phyloP scores from a whole-genome alignment of 805 yeast species.

The Candida caryicola region DNA sequence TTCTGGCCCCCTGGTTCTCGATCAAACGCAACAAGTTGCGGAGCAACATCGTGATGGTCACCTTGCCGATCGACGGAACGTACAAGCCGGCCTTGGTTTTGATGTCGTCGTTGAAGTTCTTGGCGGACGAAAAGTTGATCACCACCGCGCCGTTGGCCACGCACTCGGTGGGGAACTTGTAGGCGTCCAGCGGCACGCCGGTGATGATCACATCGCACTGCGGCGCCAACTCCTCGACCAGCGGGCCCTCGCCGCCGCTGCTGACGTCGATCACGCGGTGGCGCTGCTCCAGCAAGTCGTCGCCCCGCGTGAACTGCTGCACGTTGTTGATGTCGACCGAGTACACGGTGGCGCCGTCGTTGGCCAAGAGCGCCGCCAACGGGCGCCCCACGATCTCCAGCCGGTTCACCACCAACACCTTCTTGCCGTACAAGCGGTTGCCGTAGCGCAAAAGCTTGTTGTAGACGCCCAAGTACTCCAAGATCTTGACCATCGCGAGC shows the following conservation, averaged over 20 bases:
- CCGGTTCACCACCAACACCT: conserved; percentile 84
- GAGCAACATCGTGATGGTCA: conserved; percentile 90
- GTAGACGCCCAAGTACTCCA: conserved; percentile 87
- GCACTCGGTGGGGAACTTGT: conserved; percentile 81
- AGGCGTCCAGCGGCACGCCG: conserved; percentile 83
- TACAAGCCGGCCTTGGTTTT: conserved; percentile 85
- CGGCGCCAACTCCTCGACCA: conserved; percentile 60
- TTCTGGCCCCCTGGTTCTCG: conserved; percentile 51
- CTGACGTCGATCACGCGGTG: conserved; percentile 67
- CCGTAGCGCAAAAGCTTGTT: conserved; percentile 82
- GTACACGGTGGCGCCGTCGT: conserved; percentile 95
- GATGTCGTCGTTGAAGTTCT: conserved; percentile 81
- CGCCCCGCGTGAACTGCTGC: conserved; percentile 92
- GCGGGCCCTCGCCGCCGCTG: conserved; percentile 45
- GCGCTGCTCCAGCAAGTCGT: conserved; percentile 73
- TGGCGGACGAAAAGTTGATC: conserved; percentile 84
- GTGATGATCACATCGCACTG: conserved; percentile 90
- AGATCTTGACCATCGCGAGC: conserved; percentile 85
- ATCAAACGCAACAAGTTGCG: conserved; percentile 83
- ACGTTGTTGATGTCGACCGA: conserved; percentile 86
- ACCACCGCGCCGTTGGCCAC: conserved; percentile 87
- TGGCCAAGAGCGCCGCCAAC: conserved; percentile 89
- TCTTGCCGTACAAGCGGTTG: conserved; percentile 89
- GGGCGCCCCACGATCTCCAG: conserved; percentile 98
- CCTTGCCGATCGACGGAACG: conserved; percentile 95